These are phyloP conservation scores for Thyridium curvatum DNA, from an alignment of 2,329 filamentous ascomycete genomes.

Conservation along the genomic window DNA sequence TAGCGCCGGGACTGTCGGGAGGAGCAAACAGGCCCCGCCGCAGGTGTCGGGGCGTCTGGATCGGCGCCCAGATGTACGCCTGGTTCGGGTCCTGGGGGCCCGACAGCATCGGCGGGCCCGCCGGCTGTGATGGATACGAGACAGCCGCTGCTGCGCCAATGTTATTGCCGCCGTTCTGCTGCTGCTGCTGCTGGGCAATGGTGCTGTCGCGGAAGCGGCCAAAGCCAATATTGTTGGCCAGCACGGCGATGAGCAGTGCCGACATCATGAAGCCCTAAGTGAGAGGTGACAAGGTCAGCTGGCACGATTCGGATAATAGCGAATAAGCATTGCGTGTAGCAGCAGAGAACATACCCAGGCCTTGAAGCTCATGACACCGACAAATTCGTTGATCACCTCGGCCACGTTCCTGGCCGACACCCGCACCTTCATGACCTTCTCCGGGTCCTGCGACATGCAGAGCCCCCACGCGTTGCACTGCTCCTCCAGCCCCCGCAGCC, in stretches of 20 bases:
- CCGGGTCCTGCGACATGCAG: conserved; percentile 82
- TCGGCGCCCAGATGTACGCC: conserved; percentile 43
- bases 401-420: conserved; percentile 85
- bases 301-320: neutral
- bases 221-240: conserved; percentile 45
- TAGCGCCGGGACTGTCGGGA: conserved; percentile 37
- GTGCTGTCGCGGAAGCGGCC: conserved; percentile 21
- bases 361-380: conserved; percentile 86
- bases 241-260: conserved; percentile 38
- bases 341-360: conserved; percentile 39
- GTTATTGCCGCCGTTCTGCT: too few relatives aligned
- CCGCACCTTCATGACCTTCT: conserved; percentile 69
- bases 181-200: too few relatives aligned
- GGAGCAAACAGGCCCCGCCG: conserved; percentile 29
- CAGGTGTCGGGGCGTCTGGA: conserved; percentile 41
- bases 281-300: neutral
- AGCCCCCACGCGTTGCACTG: conserved; percentile 76
- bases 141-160: conserved; percentile 8
- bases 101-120: conserved; percentile 14
- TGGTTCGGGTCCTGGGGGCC: conserved; percentile 24
- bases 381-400: conserved; percentile 88
- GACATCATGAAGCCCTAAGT: conserved; percentile 45
- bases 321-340: neutral
- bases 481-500: conserved; percentile 65
- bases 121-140: conserved; percentile 18